A percentile compares a stretch with the other conserved stretches of the same genome.
Conservation (phyloP, 2,329 filamentous ascomycete genomes). For the Orbilia quercus region DNA sequence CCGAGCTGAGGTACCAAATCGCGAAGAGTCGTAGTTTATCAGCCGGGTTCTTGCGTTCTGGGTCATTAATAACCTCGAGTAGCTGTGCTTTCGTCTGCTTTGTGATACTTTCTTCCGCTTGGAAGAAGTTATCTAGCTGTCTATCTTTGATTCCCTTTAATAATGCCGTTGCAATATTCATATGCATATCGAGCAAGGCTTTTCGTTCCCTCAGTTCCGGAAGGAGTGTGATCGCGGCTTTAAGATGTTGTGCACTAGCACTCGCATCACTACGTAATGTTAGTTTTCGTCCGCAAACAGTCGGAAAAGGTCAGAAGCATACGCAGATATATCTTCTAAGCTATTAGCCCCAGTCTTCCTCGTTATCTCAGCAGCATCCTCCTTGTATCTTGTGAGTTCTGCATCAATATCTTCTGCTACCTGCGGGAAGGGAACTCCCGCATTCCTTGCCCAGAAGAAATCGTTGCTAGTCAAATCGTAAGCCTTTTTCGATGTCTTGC, state of each 20-base stretch:
- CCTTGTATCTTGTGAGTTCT: constrained; percentile 92
- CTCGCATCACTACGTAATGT: constrained; percentile 75
- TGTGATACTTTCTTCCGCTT: constrained; percentile 89
- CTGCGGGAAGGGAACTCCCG: constrained; percentile 88
- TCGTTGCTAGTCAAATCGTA: constrained; percentile 92
- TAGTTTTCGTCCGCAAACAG: constrained; percentile 36
- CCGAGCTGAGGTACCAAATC: constrained; percentile 89
- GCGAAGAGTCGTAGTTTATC: constrained; percentile 95
- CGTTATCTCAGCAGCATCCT: constrained; percentile 92
- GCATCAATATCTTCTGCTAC: constrained; percentile 96
- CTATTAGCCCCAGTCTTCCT: constrained; percentile 93
- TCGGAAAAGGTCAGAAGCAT: constrained; percentile 2
- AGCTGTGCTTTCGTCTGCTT: constrained; percentile 92
- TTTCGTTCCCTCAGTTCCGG: constrained; percentile 94
- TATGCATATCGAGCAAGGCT: constrained; percentile 94
- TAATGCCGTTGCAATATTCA: constrained; percentile 91
- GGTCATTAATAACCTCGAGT: constrained; percentile 83
- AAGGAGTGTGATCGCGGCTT: constrained; percentile 90
- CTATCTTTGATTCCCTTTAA: constrained; percentile 89
- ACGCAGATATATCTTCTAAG: constrained; percentile 80
- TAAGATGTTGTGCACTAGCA: constrained; percentile 90
- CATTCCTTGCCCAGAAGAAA: constrained; percentile 97
- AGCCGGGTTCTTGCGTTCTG: constrained; percentile 80
- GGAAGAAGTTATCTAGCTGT: constrained; percentile 95
- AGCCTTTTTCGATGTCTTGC: constrained; percentile 78